A percentile compares a stretch with the other conserved stretches of the same genome.
Evolutionary conservation across 1,284 basidiomycete genomes (phyloP).

Genomic region (Apiotrichum gracile): DNA sequence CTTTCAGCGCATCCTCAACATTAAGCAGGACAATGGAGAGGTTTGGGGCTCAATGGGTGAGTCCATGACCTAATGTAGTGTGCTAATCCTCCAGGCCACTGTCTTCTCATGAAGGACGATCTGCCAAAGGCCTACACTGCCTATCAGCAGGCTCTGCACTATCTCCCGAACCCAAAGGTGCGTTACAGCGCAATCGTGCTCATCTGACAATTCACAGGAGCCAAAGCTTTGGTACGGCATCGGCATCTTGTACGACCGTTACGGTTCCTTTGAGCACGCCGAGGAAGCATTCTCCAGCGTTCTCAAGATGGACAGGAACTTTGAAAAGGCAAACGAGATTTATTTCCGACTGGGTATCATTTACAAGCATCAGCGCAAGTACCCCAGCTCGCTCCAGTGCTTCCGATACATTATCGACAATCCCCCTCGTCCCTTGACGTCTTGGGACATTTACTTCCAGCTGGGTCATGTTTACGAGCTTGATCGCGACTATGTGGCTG

Average conservation of each 20-base stretch:
- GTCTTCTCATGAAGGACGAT: conserved; percentile 99
- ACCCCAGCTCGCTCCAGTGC: conserved; percentile 70
- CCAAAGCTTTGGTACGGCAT: conserved; percentile 99
- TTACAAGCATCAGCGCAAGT: conserved; percentile 98
- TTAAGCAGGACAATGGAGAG: conserved; percentile 89
- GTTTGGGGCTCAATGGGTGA: conserved; percentile 86
- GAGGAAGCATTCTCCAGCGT: conserved; percentile 98
- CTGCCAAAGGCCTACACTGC: conserved; percentile 97
- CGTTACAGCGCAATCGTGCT: conserved; percentile 43
- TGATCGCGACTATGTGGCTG: conserved; percentile 51
- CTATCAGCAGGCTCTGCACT: conserved; percentile 96
- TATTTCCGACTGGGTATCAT: conserved; percentile 97
- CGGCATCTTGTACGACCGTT: conserved; percentile 96
- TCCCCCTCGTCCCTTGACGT: conserved; percentile 89
- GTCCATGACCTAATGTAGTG: conserved; percentile 19
- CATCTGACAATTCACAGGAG: conserved; percentile 59
- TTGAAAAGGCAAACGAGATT: conserved; percentile 98
- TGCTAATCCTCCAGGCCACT: conserved; percentile 56
- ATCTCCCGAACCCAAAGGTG: conserved; percentile 85
- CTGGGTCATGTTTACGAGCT: conserved; percentile 95
- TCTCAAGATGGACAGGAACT: conserved; percentile 93
- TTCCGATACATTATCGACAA: conserved; percentile 95
- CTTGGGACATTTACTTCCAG: conserved; percentile 99
- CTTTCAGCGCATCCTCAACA: conserved; percentile 80
- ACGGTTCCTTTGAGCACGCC: conserved; percentile 95